Base-by-base conservation (phyloP, 2,329 filamentous ascomycete species). In the Metarhizium robertsii region DNA sequence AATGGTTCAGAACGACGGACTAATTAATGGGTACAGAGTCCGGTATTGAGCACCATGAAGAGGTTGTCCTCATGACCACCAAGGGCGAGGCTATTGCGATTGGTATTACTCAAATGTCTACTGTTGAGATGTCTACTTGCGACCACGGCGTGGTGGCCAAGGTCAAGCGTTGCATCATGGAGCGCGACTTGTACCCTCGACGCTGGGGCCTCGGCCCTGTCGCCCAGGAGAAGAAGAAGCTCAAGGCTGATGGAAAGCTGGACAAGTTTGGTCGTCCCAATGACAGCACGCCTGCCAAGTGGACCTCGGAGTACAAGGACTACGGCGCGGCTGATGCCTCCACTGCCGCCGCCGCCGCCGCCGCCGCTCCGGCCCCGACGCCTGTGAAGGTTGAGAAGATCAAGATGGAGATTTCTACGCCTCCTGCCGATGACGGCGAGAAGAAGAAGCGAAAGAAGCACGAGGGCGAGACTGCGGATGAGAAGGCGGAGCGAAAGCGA, bases 81-180 rank as follows among this genome's bases (percentile, higher is more conserved):
- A 99, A 99, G 83, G 94, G 94, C 66, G 94, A 99, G 78, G 94
- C 94, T 48, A 96, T 99, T 67, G 94, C 94, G 57, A 83, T 99
- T 59, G 94, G 88, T 66, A 95, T 96, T 66, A 91, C 94, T 18
- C 90, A 95, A 73, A 99, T 99, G 94, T 96, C 91, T 43, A 95
- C 92, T 2, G 91, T 96, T 51, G 94, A 97, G 77, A 89, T 99
- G 74, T 90, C 90, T 34, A 92, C 91, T 38, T 97, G 94, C 74
- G 92, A 97, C 70, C 94, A 99, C 74, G 94, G 94, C 65, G 91
- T 96, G 57, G 92, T 97, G 57, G 94, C 94, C 65, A 97, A 96
- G 81, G 90, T 99, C 71, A 99, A 99, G 86, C 87, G 94, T 66
- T 96, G 92, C 75, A 99, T 99, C 74, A 99, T 99, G 94, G 94